These are phyloP conservation scores for Trifolium pratense DNA, from an alignment of 306 rosid genomes.

Conservation along the genomic window DNA sequence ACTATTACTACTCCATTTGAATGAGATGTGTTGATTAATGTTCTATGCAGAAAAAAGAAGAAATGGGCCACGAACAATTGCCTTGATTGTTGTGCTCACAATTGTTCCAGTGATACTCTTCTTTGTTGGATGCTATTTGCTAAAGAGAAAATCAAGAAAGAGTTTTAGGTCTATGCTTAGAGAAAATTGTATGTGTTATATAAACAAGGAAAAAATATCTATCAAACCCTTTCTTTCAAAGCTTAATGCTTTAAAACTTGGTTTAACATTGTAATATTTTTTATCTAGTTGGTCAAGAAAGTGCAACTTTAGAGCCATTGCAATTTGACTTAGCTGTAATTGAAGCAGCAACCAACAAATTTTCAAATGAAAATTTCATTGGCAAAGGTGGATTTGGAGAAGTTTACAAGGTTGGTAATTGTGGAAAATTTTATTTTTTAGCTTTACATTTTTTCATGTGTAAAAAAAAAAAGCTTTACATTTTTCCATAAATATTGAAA, in stretches of 20 bases:
- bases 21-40: conserved; percentile 11
- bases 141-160: conserved; percentile 15
- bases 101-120: conserved; percentile 1
- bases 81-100: background rate
- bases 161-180: conserved; percentile 9
- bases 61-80: background rate
- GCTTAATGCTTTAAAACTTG: background rate
- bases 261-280: conserved; percentile 2
- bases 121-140: conserved; percentile 12
- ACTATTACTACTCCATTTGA: background rate
- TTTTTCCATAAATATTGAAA: background rate
- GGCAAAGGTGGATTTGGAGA: conserved; percentile 35
- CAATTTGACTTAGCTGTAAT: conserved; percentile 10
- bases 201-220: background rate
- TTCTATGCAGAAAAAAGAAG: conserved; percentile 20
- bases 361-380: conserved; percentile 21
- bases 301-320: conserved; percentile 8
- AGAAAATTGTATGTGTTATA: conserved; percentile 16
- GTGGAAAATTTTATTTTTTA: background rate
- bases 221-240: background rate
- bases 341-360: conserved; percentile 21
- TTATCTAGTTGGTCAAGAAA: conserved; percentile 30
- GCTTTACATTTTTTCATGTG: background rate
- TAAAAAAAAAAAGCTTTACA: too few relatives aligned
- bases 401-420: conserved; percentile 25